Conservation (phyloP, 192 early-diverging fungal genomes). For the Rhizophlyctis rosea region DNA sequence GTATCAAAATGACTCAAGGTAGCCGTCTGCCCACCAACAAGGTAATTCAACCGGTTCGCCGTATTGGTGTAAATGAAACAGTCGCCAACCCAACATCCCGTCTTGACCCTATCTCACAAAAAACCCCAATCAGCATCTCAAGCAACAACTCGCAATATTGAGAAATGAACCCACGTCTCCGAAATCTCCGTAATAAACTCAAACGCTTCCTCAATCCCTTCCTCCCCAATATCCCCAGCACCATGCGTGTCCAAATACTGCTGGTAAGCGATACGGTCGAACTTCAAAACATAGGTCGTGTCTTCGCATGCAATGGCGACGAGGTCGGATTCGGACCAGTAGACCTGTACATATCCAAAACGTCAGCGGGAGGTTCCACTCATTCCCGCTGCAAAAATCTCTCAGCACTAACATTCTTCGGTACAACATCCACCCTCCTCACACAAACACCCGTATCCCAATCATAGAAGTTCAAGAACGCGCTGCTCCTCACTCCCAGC, state of each 20-base stretch:
- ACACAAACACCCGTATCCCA: constrained; percentile 92
- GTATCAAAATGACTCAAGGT: constrained; percentile 96
- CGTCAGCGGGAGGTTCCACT: not conserved
- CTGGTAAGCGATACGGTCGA: constrained; percentile 80
- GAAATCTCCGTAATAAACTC: constrained; percentile 91
- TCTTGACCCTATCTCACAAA: constrained; percentile 67
- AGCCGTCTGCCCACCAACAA: constrained; percentile 90
- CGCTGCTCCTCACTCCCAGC: constrained; percentile 79
- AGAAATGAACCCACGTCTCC: constrained; percentile 55
- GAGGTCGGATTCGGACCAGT: constrained; percentile 95
- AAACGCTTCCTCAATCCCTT: constrained; percentile 94
- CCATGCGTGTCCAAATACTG: constrained; percentile 69
- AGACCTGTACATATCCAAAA: constrained; percentile 49
- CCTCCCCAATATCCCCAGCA: constrained; percentile 68
- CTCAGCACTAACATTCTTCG: constrained; percentile 52
- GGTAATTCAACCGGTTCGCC: constrained; percentile 89
- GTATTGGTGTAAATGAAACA: constrained; percentile 97
- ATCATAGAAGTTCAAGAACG: constrained; percentile 93
- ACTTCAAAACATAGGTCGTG: constrained; percentile 91
- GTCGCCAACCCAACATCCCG: constrained; percentile 97
- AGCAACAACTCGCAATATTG: not conserved
- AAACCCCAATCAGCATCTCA: not conserved
- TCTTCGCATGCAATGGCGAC: constrained; percentile 92
- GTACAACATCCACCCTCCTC: constrained; percentile 90
- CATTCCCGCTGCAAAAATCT: constrained; percentile 22